Evolutionary conservation across 805 yeast species (phyloP), one percentile per base, ranked within the genome.

Genomic region (Candida cerambycidarum): DNA sequence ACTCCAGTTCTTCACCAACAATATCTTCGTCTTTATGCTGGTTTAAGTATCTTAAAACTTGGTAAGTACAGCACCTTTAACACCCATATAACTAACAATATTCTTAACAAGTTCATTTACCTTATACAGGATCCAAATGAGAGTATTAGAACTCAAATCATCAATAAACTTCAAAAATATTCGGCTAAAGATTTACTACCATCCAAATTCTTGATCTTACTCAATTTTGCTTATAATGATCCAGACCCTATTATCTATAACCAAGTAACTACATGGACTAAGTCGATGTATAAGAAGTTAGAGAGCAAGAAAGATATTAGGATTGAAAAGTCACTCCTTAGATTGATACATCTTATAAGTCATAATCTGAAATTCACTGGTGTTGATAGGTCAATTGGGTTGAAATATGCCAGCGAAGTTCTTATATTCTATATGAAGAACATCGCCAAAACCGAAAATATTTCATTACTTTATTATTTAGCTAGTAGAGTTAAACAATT

Each of bases 401-500:
- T 41, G n/a, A 33, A 41, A 17, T 43, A 31, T 53, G 81, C 85
- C 0, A 54, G 79, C 41, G 80, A 79, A 35, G 84, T 82, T 49
- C 60, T 89, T 23, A 52, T 77, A 1, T 84, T 78, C 58, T 84
- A 72, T 46, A 58, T 88, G 39, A 82, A 76, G 30, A 56, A 76
- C 3, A 74, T 88, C 35, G 82, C 83, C 0, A 79, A 73, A 2
- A 73, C 76, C 34, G 83, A 82, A 23, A 90, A 89, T 52, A 68
- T 85, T 27, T 83, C 92, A 5, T 59, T 88, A 44, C 59, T 89
- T 5, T 89, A 79, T 56, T 89, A 89, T 58, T 66, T 87, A 38
- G 80, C 93, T 0, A 85, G 85, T 45, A 73, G 95, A 41, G 75
- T 88, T 14, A 89, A 88, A 57, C 95, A 87, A 58, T 85, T 82